phyloP scores from a whole-genome alignment of 1,284 basidiomycete species.

The Trichosporon coremiiforme region DNA sequence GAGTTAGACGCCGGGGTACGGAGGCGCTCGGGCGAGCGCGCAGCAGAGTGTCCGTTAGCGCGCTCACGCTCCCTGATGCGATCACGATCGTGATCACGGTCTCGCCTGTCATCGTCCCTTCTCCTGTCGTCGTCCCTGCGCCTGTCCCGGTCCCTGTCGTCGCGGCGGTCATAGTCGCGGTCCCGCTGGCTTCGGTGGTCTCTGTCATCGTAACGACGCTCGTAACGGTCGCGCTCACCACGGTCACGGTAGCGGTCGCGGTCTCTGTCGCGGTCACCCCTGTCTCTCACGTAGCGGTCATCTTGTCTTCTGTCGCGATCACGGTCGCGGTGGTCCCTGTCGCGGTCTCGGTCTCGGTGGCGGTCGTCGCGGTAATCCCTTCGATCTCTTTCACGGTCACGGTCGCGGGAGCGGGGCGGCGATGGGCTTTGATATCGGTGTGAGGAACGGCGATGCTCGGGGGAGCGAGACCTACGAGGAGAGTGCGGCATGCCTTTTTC shows the following conservation, averaged over 20 bases:
- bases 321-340: conserved; percentile 26
- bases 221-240: conserved; percentile 23
- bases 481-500: conserved; percentile 33
- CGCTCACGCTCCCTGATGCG: conserved; percentile 29
- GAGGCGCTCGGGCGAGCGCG: conserved; percentile 9
- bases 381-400: conserved; percentile 18
- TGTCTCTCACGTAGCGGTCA: conserved; percentile 8
- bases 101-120: conserved; percentile 28
- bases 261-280: conserved; percentile 21
- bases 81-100: conserved; percentile 28
- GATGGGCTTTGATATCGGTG: conserved; percentile 34
- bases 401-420: conserved; percentile 22
- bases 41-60: conserved; percentile 40
- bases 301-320: conserved; percentile 16
- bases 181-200: conserved; percentile 25
- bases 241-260: conserved; percentile 21
- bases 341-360: conserved; percentile 12
- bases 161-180: conserved; percentile 25
- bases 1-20: conserved; percentile 31
- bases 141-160: conserved; percentile 28
- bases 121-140: conserved; percentile 32
- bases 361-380: conserved; percentile 1
- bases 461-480: conserved; percentile 38
- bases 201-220: conserved; percentile 21
- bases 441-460: conserved; percentile 35